Evolutionary conservation across 441 rosid species (phyloP), one percentile per base, ranked within the genome.

Genomic region (Bruguiera hainesii): DNA sequence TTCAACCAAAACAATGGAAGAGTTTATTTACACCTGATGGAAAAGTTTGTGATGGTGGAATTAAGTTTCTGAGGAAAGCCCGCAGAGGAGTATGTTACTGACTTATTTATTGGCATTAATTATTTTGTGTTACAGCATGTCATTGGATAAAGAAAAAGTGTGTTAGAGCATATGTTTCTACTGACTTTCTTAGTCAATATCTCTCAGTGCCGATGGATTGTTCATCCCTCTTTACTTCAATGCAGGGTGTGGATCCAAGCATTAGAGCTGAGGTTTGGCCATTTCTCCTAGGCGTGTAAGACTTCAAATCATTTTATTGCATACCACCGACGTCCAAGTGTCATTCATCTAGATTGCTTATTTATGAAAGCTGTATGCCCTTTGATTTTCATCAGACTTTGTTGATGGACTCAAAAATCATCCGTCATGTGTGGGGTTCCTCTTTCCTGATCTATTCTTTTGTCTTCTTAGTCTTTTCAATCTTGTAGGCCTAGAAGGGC

Each of bases 231-330:
- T 69, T 51, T 69, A 42, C 18, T 13, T 42, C 52, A 39, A 63
- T 86, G 72, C 78, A 92, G 97, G 98, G 98, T 69, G 81, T 90
- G 73, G 85, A 90, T 84, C 93, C 94, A 65, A 86, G 87, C 79
- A 87, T 93, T 53, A 89, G 98, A 76, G 84, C 86, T 60, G 88
- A 90, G 78, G 97, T 93, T 71, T 93, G 97, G 98, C 98, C 97
- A n/a, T 93, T 90, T 75, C 94, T 93, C 70, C 98, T 93, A 61
- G 97, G 94, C 76, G 80, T 93, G 98, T 93, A 87, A 87, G 94
- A 53, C 16, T 48, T 9, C 23, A 48, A 25, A 23, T 19, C 25
- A 11, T 64, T 20, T 64, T 11, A 16, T 16, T 37, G 19, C 48
- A 2, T 48, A 15, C 49, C 20, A 25, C 21, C 5, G 26, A 28